Conservation (phyloP, 306 rosid genomes). For the Dryas alaskensis region DNA sequence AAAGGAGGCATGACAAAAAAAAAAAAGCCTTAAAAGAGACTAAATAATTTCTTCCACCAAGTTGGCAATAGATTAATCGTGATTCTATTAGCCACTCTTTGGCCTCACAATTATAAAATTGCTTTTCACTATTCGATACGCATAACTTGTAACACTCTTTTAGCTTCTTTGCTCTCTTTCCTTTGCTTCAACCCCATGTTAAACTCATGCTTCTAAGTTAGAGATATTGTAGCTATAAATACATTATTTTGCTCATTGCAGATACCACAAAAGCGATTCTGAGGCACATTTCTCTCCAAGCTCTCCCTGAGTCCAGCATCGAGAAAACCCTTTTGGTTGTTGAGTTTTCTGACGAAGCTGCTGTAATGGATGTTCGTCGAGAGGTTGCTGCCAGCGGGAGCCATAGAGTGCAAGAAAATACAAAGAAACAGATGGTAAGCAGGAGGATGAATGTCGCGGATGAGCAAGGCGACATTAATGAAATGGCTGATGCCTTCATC, state of each 20-base stretch:
- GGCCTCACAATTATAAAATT: not conserved
- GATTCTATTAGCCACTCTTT: not conserved
- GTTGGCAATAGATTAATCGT: slow-evolving; percentile 17
- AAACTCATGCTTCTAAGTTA: slow-evolving; percentile 28
- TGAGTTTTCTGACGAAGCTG: not conserved
- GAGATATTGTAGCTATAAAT: slow-evolving; percentile 24
- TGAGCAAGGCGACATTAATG: slow-evolving; percentile 40
- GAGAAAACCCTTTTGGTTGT: not conserved
- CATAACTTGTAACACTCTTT: not conserved
- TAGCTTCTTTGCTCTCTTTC: slow-evolving; percentile 26
- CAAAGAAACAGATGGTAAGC: slow-evolving; percentile 22
- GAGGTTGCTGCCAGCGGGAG: slow-evolving; percentile 24
- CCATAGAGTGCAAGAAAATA: slow-evolving; percentile 10
- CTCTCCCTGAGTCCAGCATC: slow-evolving; percentile 3
- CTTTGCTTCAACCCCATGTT: slow-evolving; percentile 20
- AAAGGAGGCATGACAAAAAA: not conserved
- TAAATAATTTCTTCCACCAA: slow-evolving; percentile 2
- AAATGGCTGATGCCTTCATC: slow-evolving; percentile 59
- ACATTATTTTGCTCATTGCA: slow-evolving; percentile 4
- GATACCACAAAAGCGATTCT: slow-evolving; percentile 7
- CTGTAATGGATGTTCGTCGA: slow-evolving; percentile 45
- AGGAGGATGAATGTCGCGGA: slow-evolving; percentile 13
- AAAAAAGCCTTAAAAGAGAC: not conserved
- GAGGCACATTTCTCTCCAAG: slow-evolving; percentile 1
- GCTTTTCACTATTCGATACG: not conserved